A percentile compares a stretch with the other conserved stretches of the same genome.
These are phyloP conservation scores for Teunomyces aglyptinius DNA, from an alignment of 805 yeast genomes.

Conservation along the genomic window DNA sequence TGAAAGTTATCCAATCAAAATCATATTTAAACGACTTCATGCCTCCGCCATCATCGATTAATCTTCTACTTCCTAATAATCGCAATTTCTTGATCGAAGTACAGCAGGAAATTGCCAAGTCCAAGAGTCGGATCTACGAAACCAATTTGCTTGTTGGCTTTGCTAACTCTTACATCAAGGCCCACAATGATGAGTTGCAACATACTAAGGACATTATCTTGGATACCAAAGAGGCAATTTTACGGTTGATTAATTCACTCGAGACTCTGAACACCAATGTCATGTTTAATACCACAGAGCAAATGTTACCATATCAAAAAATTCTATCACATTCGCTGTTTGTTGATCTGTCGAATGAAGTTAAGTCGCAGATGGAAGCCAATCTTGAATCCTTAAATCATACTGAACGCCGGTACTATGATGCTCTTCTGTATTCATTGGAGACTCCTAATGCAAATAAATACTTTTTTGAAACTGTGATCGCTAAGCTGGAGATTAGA, in stretches of 20 bases:
- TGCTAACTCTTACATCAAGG: not conserved
- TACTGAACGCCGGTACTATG: not conserved
- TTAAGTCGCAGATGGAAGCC: not conserved
- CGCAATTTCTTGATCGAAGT: slow-evolving; percentile 14
- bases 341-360: slow-evolving; percentile 19
- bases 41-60: slow-evolving; percentile 36
- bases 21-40: slow-evolving; percentile 43
- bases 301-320: not conserved
- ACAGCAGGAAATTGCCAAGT: slow-evolving; percentile 13
- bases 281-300: not conserved
- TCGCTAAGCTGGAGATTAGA: slow-evolving; percentile 9
- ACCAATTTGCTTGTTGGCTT: slow-evolving; percentile 9
- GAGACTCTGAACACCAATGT: not conserved
- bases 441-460: slow-evolving; percentile 15
- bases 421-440: not conserved
- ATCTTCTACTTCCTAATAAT: slow-evolving; percentile 24
- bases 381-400: not conserved
- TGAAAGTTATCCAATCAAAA: slow-evolving; percentile 32
- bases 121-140: slow-evolving; percentile 8
- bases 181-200: slow-evolving; percentile 1
- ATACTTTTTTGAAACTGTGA: slow-evolving; percentile 27
- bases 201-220: slow-evolving; percentile 8
- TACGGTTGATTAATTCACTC: slow-evolving; percentile 11
- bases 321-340: slow-evolving; percentile 21
- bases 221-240: slow-evolving; percentile 11